phyloP scores from a whole-genome alignment of 2,329 filamentous ascomycete genomes.

The Aspergillus sp. region DNA sequence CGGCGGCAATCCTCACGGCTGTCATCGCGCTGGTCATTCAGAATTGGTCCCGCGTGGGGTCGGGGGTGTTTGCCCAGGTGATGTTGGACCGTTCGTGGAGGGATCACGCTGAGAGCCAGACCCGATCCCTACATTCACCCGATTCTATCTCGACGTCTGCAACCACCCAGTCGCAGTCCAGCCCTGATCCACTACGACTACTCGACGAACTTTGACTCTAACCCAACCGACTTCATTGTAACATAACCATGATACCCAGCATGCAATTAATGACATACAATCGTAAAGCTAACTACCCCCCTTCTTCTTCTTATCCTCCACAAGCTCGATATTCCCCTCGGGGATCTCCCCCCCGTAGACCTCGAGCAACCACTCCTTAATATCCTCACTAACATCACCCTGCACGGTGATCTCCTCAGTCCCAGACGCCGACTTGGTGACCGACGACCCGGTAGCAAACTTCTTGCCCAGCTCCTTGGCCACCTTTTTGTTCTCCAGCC shows the following conservation, averaged over 20 bases:
- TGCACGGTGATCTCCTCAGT: slow-evolving; percentile 98
- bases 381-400: slow-evolving; percentile 92
- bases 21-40: slow-evolving; percentile 30
- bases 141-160: too few relatives aligned
- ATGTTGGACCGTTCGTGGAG: too few relatives aligned
- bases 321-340: slow-evolving; percentile 89
- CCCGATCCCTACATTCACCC: too few relatives aligned
- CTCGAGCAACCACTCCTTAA: slow-evolving; percentile 85
- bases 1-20: slow-evolving; percentile 25
- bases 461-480: slow-evolving; percentile 98
- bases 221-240: too few relatives aligned
- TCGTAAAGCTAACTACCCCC: slow-evolving; percentile 25
- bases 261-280: slow-evolving; percentile 22
- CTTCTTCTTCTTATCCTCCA: slow-evolving; percentile 98
- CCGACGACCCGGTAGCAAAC: slow-evolving; percentile 89
- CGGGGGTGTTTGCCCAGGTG: slow-evolving; percentile 9
- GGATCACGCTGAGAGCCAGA: too few relatives aligned
- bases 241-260: too few relatives aligned
- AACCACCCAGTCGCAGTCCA: too few relatives aligned
- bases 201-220: slow-evolving; percentile 29
- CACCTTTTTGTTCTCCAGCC: slow-evolving; percentile 89
- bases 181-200: slow-evolving; percentile 25
- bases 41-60: slow-evolving; percentile 18
- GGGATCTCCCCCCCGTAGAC: slow-evolving; percentile 82
- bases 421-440: slow-evolving; percentile 82